phyloP scores from a whole-genome alignment of 2,329 filamentous ascomycete genomes.

The Alternaria arbusti region DNA sequence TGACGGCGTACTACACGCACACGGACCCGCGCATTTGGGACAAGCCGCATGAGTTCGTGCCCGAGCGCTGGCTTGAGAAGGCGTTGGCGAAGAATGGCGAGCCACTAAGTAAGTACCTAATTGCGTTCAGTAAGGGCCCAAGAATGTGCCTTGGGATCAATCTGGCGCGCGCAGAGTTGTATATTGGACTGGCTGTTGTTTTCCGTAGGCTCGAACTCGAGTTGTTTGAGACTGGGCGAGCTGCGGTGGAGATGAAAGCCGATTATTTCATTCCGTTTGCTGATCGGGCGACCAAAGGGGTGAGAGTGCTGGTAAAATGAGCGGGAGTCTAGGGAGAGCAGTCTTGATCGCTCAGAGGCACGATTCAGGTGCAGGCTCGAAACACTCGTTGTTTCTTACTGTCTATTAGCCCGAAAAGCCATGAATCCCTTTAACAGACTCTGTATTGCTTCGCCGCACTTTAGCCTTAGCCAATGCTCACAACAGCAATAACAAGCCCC shows the following conservation, averaged over 20 bases:
- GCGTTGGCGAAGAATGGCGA: not conserved
- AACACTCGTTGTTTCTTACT: not conserved
- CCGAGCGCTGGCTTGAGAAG: slow-evolving; percentile 1
- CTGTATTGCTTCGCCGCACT: not conserved
- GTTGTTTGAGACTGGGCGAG: slow-evolving; percentile 2
- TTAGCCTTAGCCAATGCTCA: not conserved
- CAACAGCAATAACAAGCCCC: not conserved
- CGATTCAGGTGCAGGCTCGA: no score
- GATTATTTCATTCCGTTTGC: no score
- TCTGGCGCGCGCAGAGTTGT: slow-evolving; percentile 9
- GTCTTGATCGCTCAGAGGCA: no score
- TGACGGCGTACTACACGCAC: not conserved
- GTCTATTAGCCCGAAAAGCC: not conserved
- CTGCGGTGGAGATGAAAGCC: no score
- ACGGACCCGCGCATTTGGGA: not conserved
- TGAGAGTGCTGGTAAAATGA: no score
- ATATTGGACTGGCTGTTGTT: not conserved
- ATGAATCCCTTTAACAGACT: not conserved
- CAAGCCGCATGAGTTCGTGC: not conserved
- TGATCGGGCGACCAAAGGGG: no score
- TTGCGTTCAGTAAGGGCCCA: slow-evolving; percentile 28
- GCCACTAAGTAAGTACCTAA: slow-evolving; percentile 21
- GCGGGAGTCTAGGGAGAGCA: no score
- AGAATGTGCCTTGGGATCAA: slow-evolving; percentile 29
- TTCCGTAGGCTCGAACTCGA: not conserved